Evolutionary conservation across 2,329 filamentous ascomycete species (phyloP), one percentile per base, ranked within the genome.

Genomic region (Helotiales sp.): DNA sequence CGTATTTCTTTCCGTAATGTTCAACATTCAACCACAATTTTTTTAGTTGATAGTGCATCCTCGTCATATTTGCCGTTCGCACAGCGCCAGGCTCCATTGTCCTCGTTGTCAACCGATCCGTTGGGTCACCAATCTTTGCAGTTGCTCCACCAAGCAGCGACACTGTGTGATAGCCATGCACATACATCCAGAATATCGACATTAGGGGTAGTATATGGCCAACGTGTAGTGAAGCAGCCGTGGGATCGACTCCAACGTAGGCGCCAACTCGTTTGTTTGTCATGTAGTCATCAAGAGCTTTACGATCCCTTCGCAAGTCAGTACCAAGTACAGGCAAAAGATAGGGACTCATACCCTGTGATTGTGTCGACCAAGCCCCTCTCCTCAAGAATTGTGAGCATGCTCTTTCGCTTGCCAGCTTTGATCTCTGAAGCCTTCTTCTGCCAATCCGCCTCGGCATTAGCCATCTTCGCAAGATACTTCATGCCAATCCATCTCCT

Each of bases 211-310:
- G 82, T 6, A 96, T 83, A 76, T 96, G 92, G 66, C 93, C 93
- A 55, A 96, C 83, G 74, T 96, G 93, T 67, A 96, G 82, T 1
- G 92, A 96, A 64, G 87, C 83, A 15, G 91, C 92, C 0, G 93
- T 96, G 5, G 93, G 92, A 76, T 96, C 93, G 74, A 96, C 87
- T 72, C 93, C 93, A 62, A 92, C 90, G 75, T 96, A 96, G 67
- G 86, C 89, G 69, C 89, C 90, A 72, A 93, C 87, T 69, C 89
- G 84, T 76, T 89, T 89, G 28, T 81, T 78, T 5, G 84, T 85
- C 81, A 96, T 85, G 24, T 92, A 81, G 70, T 85, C 83, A 61
- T 88, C 85, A 74, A 95, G 84, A 52, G 82, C 81, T 49, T 85
- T 78, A 65, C 84, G 80, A 28, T 59, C 54, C 32, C 64, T 77